phyloP scores from a whole-genome alignment of 768 basidiomycete species.

The Trametes cinnabarina region DNA sequence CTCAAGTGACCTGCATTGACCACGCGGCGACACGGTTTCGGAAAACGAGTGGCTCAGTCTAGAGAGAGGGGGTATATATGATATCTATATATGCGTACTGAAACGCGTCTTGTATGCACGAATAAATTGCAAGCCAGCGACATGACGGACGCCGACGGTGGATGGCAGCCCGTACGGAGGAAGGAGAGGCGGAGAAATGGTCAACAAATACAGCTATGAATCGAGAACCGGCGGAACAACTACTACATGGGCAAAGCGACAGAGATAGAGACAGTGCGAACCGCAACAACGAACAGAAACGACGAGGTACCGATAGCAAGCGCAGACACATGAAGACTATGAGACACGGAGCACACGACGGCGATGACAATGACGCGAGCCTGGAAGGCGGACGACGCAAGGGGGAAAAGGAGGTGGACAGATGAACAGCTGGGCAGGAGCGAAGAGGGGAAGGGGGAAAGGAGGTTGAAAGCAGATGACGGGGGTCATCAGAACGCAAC shows the following conservation, averaged over 20 bases:
- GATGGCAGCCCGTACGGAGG: background rate
- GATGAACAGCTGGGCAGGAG: background rate
- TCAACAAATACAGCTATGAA: slow-evolving; percentile 17
- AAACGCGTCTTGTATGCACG: slow-evolving; percentile 12
- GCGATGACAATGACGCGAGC: slow-evolving; percentile 8
- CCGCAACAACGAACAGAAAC: slow-evolving; percentile 1
- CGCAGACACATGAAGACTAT: slow-evolving; percentile 6
- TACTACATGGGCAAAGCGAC: slow-evolving; percentile 15
- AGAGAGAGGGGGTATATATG: slow-evolving; percentile 6
- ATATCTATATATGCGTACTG: background rate
- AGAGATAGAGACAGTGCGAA: slow-evolving; percentile 1
- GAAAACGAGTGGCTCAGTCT: too few relatives aligned
- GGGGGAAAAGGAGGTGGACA: background rate
- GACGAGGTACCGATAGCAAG: slow-evolving; percentile 16
- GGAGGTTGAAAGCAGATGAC: background rate
- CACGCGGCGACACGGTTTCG: too few relatives aligned
- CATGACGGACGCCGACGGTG: too few relatives aligned
- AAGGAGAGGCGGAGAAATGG: background rate
- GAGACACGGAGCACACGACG: slow-evolving; percentile 11
- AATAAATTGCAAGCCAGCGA: slow-evolving; percentile 14
- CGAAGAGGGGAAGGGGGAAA: background rate
- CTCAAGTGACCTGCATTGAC: too few relatives aligned
- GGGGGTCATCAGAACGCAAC: slow-evolving; percentile 2
- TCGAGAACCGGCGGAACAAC: slow-evolving; percentile 2
- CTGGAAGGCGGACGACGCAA: background rate